phyloP scores from a whole-genome alignment of 495 filamentous ascomycete species.

The Niebla homalea region DNA sequence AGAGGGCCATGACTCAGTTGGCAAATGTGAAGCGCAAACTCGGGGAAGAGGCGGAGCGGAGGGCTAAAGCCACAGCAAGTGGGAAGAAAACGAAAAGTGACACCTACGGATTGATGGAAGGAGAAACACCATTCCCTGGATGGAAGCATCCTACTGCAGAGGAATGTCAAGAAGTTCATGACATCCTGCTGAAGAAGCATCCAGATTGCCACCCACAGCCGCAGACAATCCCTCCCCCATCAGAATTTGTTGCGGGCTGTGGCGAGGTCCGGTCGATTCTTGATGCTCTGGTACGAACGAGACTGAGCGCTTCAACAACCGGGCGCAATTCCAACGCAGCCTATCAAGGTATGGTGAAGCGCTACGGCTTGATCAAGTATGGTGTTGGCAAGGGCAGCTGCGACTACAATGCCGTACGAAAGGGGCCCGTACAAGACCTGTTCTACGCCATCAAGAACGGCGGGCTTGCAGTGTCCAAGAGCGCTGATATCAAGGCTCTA shows the following conservation, averaged over 20 bases:
- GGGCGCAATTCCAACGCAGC: slow-evolving; percentile 52
- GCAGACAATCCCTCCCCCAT: slow-evolving; percentile 56
- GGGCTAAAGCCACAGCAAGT: slow-evolving; percentile 1
- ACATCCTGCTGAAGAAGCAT: slow-evolving; percentile 43
- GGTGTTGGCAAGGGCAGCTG: slow-evolving; percentile 65
- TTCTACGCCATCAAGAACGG: slow-evolving; percentile 59
- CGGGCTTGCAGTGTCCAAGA: slow-evolving; percentile 56
- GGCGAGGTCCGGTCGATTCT: slow-evolving; percentile 88
- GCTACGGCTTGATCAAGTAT: slow-evolving; percentile 50
- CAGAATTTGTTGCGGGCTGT: slow-evolving; percentile 71
- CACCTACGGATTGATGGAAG: slow-evolving; percentile 31
- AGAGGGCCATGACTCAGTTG: not conserved
- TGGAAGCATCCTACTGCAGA: slow-evolving; percentile 52
- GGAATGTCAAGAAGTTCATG: slow-evolving; percentile 62
- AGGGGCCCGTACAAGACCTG: slow-evolving; percentile 47
- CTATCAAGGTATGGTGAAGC: slow-evolving; percentile 54
- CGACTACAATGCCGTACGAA: slow-evolving; percentile 73
- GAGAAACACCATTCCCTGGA: slow-evolving; percentile 53
- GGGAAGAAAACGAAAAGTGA: slow-evolving; percentile 13
- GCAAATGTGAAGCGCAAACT: slow-evolving; percentile 1
- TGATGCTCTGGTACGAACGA: slow-evolving; percentile 73
- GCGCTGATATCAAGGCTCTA: slow-evolving; percentile 65
- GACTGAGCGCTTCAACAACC: slow-evolving; percentile 64
- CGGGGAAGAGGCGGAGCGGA: slow-evolving; percentile 1
- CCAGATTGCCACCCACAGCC: slow-evolving; percentile 56